A percentile compares a stretch with the other conserved stretches of the same genome.
Conservation (phyloP, 2,329 filamentous ascomycete species). For the Aciculosporium take region DNA sequence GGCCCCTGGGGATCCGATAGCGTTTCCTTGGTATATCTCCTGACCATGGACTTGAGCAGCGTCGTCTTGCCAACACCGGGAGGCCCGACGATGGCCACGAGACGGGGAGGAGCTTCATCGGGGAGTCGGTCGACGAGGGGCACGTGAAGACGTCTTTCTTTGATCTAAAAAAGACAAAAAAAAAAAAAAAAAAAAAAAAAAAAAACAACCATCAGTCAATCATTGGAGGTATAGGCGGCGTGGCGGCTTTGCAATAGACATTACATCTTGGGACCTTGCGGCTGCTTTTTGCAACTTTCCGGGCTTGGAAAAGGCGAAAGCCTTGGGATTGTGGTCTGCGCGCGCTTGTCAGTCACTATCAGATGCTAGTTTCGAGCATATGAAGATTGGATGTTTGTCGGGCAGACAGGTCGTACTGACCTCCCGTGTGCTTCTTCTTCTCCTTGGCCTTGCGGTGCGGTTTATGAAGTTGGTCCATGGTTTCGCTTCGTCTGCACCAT, state of each 20-base stretch:
- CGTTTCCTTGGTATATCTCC: conserved; percentile 90
- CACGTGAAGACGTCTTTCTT: conserved; percentile 92
- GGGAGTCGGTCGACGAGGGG: conserved; percentile 90
- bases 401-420: conserved; percentile 20
- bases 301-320: conserved; percentile 72
- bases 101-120: conserved; percentile 83
- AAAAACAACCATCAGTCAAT: not conserved
- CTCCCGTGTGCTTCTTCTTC: conserved; percentile 58
- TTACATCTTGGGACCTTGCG: conserved; percentile 58
- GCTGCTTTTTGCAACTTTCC: conserved; percentile 67
- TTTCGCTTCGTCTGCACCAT: conserved; percentile 4
- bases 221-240: too few species aligned
- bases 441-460: conserved; percentile 78
- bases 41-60: conserved; percentile 83
- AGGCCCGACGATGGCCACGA: conserved; percentile 88
- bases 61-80: conserved; percentile 94
- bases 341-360: conserved; percentile 8
- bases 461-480: conserved; percentile 72
- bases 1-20: conserved; percentile 81
- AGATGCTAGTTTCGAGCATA: too few species aligned
- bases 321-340: conserved; percentile 69
- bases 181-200: not conserved
- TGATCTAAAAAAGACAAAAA: conserved; percentile 63
- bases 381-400: too few species aligned
- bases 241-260: too few species aligned